These are phyloP conservation scores for Heterobasidion parviporum DNA, from an alignment of 1,284 basidiomycete species.

Conservation along the genomic window DNA sequence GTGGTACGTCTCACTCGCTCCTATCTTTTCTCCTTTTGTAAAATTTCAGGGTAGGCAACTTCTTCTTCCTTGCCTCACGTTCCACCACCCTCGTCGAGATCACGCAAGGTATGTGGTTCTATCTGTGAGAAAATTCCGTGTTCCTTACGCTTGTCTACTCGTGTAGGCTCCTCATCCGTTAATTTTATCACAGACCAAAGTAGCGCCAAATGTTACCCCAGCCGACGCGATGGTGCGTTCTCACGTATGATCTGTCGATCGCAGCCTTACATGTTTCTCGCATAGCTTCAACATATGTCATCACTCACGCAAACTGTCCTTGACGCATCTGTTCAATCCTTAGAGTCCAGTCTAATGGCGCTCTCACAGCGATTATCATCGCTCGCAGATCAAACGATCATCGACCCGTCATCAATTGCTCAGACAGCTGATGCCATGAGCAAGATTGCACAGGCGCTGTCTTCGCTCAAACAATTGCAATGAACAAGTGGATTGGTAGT, in stretches of 20 bases:
- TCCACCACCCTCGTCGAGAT: background rate
- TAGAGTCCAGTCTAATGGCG: slow-evolving; percentile 44
- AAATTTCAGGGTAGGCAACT: background rate
- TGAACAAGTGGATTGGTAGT: slow-evolving; percentile 14
- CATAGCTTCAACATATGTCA: slow-evolving; percentile 8
- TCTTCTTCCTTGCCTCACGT: background rate
- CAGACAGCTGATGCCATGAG: slow-evolving; percentile 62
- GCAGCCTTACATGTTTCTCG: background rate
- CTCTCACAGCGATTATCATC: slow-evolving; percentile 45
- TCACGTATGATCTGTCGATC: background rate
- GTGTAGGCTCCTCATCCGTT: background rate
- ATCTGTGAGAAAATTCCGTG: background rate
- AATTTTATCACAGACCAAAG: background rate
- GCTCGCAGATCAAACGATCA: slow-evolving; percentile 28
- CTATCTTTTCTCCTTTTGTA: background rate
- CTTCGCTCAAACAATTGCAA: slow-evolving; percentile 50
- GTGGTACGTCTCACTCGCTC: slow-evolving; percentile 4
- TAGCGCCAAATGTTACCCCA: background rate
- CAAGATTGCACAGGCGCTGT: slow-evolving; percentile 56
- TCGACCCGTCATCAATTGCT: slow-evolving; percentile 46
- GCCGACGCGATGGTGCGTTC: background rate
- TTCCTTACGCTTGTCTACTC: background rate
- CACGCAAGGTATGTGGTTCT: background rate
- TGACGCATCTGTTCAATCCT: slow-evolving; percentile 32
- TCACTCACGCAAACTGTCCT: slow-evolving; percentile 23